phyloP scores from a whole-genome alignment of 2,329 filamentous ascomycete species.

The Exserohilum turcica region DNA sequence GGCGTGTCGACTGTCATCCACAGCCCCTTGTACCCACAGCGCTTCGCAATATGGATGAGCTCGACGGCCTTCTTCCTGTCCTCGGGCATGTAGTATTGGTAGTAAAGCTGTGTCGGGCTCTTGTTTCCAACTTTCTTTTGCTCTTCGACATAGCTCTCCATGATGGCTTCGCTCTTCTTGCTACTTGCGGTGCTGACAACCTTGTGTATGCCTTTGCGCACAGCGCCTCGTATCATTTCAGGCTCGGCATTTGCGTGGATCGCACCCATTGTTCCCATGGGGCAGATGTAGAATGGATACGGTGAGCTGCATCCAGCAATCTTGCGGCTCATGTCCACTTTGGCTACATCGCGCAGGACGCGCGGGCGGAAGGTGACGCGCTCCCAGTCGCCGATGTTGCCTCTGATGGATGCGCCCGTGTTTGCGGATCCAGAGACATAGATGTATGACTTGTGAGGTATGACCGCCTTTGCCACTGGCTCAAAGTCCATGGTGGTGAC shows the following conservation, averaged over 20 bases:
- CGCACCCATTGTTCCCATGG: slow-evolving; percentile 46
- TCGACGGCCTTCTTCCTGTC: slow-evolving; percentile 39
- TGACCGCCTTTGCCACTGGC: slow-evolving; percentile 36
- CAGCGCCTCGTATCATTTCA: slow-evolving; percentile 44
- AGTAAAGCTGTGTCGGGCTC: slow-evolving; percentile 41
- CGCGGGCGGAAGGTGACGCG: slow-evolving; percentile 45
- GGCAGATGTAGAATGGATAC: slow-evolving; percentile 49
- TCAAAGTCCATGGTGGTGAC: slow-evolving; percentile 43
- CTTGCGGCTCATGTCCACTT: slow-evolving; percentile 36
- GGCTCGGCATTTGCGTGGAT: slow-evolving; percentile 45
- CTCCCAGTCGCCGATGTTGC: slow-evolving; percentile 43
- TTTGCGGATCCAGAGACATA: slow-evolving; percentile 46
- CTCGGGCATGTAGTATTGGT: slow-evolving; percentile 47
- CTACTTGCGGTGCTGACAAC: slow-evolving; percentile 45
- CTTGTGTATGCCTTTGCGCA: slow-evolving; percentile 42
- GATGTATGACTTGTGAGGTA: slow-evolving; percentile 42
- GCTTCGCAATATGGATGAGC: slow-evolving; percentile 40
- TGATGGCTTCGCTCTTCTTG: slow-evolving; percentile 41
- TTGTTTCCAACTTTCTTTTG: slow-evolving; percentile 28
- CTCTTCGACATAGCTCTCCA: slow-evolving; percentile 36
- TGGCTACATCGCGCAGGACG: slow-evolving; percentile 44
- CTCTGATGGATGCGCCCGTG: slow-evolving; percentile 36
- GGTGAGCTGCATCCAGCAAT: slow-evolving; percentile 44
- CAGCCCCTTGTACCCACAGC: slow-evolving; percentile 40
- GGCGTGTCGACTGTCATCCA: slow-evolving; percentile 48